Percentiles rank a stretch among this genome's conserved stretches.
These are phyloP conservation scores for Boletus bicolor DNA, from an alignment of 768 basidiomycete genomes.

Conservation along the genomic window DNA sequence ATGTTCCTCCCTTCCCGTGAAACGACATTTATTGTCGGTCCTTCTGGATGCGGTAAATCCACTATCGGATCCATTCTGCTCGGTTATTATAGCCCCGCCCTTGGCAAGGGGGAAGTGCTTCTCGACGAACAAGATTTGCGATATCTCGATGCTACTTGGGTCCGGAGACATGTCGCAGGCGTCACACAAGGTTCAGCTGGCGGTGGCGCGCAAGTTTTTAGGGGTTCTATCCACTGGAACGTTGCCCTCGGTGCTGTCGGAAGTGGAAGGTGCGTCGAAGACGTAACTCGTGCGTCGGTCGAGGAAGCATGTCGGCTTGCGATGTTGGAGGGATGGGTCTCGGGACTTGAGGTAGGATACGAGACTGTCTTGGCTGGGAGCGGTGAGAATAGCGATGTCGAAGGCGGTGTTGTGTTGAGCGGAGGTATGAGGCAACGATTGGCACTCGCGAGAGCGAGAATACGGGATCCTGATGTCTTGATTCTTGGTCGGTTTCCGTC, in stretches of 20 bases:
- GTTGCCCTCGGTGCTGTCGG: constrained; percentile 74
- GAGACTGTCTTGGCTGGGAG: constrained; percentile 59
- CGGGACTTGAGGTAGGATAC: constrained; percentile 82
- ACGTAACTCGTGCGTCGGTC: constrained; percentile 66
- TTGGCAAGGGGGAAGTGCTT: constrained; percentile 54
- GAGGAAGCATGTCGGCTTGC: constrained; percentile 80
- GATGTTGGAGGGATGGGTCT: constrained; percentile 83
- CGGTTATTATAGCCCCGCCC: constrained; percentile 65
- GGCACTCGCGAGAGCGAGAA: constrained; percentile 80
- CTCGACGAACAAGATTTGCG: constrained; percentile 81
- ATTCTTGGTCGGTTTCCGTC: constrained; percentile 70
- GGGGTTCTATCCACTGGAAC: constrained; percentile 80
- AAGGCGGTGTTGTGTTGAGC: constrained; percentile 70
- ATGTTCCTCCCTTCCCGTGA: constrained; percentile 71
- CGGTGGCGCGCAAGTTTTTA: constrained; percentile 50
- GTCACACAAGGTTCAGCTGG: constrained; percentile 74
- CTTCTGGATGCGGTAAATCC: constrained; percentile 76
- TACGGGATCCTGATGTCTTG: constrained; percentile 84
- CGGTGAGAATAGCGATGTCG: constrained; percentile 40
- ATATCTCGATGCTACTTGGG: constrained; percentile 70
- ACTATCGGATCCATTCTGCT: constrained; percentile 65
- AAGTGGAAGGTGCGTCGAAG: constrained; percentile 38
- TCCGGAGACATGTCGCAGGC: constrained; percentile 65
- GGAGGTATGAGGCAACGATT: constrained; percentile 93
- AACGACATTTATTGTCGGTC: constrained; percentile 77